A percentile compares a stretch with the other conserved stretches of the same genome.
phyloP scores from a whole-genome alignment of 805 yeast genomes.

The Wickerhamiella slavikovae region DNA sequence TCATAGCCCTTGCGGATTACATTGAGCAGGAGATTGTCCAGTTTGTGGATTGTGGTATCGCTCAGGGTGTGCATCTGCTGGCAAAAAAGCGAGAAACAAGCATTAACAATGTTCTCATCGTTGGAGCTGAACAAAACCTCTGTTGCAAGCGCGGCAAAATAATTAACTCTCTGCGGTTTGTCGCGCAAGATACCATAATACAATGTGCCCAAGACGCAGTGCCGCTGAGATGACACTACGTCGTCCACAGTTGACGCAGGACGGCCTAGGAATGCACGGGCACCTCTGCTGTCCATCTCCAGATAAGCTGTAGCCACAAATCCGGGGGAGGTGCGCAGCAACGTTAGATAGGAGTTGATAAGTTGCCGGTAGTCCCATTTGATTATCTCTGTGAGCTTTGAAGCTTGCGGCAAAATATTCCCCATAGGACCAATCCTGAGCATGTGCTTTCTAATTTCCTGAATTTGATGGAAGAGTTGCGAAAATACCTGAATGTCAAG shows the following conservation, averaged over 20 bases:
- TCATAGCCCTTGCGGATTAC: slow-evolving; percentile 1
- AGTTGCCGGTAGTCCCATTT: slow-evolving; percentile 14
- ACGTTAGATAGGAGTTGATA: slow-evolving; percentile 16
- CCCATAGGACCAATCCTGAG: slow-evolving; percentile 6
- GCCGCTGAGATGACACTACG: slow-evolving; percentile 9
- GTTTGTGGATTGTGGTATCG: slow-evolving; percentile 5
- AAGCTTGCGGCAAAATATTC: slow-evolving; percentile 4
- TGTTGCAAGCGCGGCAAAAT: slow-evolving; percentile 13
- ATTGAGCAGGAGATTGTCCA: slow-evolving; percentile 4
- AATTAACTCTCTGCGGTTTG: slow-evolving; percentile 10
- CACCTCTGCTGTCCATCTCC: slow-evolving; percentile 9
- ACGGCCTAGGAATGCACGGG: slow-evolving; percentile 6
- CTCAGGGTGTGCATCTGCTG: slow-evolving; percentile 5
- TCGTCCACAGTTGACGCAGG: slow-evolving; percentile 10
- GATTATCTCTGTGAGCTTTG: slow-evolving; percentile 4
- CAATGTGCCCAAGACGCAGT: slow-evolving; percentile 14
- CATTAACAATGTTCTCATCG: slow-evolving; percentile 8
- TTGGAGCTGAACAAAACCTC: slow-evolving; percentile 8
- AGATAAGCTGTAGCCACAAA: slow-evolving; percentile 15
- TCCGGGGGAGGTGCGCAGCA: slow-evolving; percentile 17
- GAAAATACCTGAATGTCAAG: slow-evolving; percentile 8
- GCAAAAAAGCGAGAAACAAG: slow-evolving; percentile 9
- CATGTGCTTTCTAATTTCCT: slow-evolving; percentile 7
- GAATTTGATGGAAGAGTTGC: slow-evolving; percentile 8
- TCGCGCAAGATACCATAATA: slow-evolving; percentile 15